Base-by-base conservation (phyloP, 1,284 basidiomycete species). In the Thelephora terrestris region DNA sequence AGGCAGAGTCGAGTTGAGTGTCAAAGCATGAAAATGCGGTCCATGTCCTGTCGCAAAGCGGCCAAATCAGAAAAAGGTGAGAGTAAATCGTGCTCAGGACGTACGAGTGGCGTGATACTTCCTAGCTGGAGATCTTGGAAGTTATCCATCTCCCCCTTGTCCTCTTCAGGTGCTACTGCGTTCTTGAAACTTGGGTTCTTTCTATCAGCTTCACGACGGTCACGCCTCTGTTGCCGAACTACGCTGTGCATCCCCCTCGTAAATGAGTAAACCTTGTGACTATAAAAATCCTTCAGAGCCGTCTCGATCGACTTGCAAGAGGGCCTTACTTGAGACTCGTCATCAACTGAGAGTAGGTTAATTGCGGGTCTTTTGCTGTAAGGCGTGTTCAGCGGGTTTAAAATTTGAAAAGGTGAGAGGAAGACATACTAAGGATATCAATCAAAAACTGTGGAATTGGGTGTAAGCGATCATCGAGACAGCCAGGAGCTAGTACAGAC, bases 311-410 rank as follows among this genome's bases (percentile, higher is more conserved):
- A 23, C 1, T 16, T 12, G 20, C n/a, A n/a, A n/a, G n/a, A 71
- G 34, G 85, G 14, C n/a, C 39, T 42, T n/a, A 42, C 39, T 42
- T 21, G 12, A 42, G 25, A 23, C n/a, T 9, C 17, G 18, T 42
- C 39, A 42, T 42, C n/a, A 42, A 20, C 5, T 42, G 10, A n/a
- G 9, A 25, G n/a, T 42, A 42, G 5, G 39, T 23, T 25, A 25
- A 12, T 21, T 21, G 12, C 12, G 39, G 39, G 39, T 21, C 10
- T 42, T 42, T n/a, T 5, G 18, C 39, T 42, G 39, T 32, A 12
- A 21, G 21, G 39, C 14, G 5, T 5, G 12, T 20, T 21, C 25
- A n/a, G 25, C 5, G 25, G 21, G 20, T 5, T 9, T 21, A 16
- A 20, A 20, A 23, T 21, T 25, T 10, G 16, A 14, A n/a, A 42